Conservation (phyloP, 139 green algal species). For the Picochlorum sp. region DNA sequence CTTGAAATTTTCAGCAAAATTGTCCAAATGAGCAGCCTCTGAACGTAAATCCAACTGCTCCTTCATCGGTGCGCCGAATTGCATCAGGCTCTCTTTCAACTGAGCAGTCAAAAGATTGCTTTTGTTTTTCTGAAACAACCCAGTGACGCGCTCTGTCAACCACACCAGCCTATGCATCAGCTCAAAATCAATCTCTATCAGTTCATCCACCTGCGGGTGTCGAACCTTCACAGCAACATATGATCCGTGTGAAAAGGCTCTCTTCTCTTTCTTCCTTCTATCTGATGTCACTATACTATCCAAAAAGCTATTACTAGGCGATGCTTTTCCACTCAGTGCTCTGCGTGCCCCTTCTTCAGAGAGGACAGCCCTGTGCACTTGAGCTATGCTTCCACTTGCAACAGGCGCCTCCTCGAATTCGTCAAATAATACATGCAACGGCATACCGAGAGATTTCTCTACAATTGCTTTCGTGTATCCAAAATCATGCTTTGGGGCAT, state of each 20-base stretch:
- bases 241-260: not conserved
- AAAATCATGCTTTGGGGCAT: slow-evolving; percentile 64
- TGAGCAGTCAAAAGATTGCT: slow-evolving; percentile 34
- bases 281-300: not conserved
- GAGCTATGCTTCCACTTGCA: slow-evolving; percentile 88
- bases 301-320: not conserved
- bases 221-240: slow-evolving; percentile 70
- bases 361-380: slow-evolving; percentile 70
- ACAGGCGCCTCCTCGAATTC: slow-evolving; percentile 73
- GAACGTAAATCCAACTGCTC: slow-evolving; percentile 76
- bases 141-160: too few relatives aligned
- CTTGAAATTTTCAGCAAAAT: slow-evolving; percentile 72
- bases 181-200: slow-evolving; percentile 83
- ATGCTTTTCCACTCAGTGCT: not conserved
- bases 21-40: slow-evolving; percentile 69
- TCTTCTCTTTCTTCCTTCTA: not conserved
- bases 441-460: slow-evolving; percentile 60
- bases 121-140: not conserved
- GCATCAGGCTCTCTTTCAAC: slow-evolving; percentile 40
- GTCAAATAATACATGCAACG: slow-evolving; percentile 73
- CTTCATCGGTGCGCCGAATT: slow-evolving; percentile 91
- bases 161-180: slow-evolving; percentile 61
- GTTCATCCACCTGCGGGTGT: slow-evolving; percentile 71
- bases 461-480: slow-evolving; percentile 32
- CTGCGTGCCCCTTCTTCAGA: slow-evolving; percentile 12